Percentiles rank a stretch among this genome's conserved stretches.
phyloP scores from a whole-genome alignment of 225 moss, liverwort and hornwort genomes.

The Marchantia polymorpha region DNA sequence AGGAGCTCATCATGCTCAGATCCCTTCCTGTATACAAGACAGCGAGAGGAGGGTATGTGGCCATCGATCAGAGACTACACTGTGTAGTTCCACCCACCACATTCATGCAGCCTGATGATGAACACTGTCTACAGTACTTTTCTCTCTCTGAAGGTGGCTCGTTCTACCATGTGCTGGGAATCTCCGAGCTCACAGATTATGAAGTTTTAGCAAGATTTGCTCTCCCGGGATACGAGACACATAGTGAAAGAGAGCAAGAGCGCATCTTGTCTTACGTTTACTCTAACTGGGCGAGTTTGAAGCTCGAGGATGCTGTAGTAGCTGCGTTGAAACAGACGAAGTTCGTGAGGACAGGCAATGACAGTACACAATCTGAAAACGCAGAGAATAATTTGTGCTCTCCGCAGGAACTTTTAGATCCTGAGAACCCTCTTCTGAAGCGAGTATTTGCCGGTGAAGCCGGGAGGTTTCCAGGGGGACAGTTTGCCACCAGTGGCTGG shows the following conservation, averaged over 20 bases:
- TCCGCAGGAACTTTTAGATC: slow-evolving; percentile 76
- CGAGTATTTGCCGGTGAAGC: slow-evolving; percentile 66
- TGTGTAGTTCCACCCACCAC: slow-evolving; percentile 65
- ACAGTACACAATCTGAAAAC: slow-evolving; percentile 25
- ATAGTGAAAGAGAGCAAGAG: slow-evolving; percentile 60
- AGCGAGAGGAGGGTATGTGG: slow-evolving; percentile 54
- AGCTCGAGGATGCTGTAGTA: slow-evolving; percentile 56
- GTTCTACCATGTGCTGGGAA: slow-evolving; percentile 59
- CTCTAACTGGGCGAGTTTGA: slow-evolving; percentile 62
- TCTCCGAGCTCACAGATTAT: slow-evolving; percentile 67
- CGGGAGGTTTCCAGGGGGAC: slow-evolving; percentile 69
- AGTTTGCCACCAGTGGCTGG: slow-evolving; percentile 72
- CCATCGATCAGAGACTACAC: slow-evolving; percentile 61
- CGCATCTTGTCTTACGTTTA: slow-evolving; percentile 56
- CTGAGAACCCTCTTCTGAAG: slow-evolving; percentile 65
- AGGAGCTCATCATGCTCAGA: slow-evolving; percentile 62
- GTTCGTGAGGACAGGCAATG: slow-evolving; percentile 56
- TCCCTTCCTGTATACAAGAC: slow-evolving; percentile 75
- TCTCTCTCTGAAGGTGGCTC: slow-evolving; percentile 55
- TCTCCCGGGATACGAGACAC: slow-evolving; percentile 58
- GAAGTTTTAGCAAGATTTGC: slow-evolving; percentile 82
- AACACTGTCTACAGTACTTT: slow-evolving; percentile 62
- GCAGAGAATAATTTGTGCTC: slow-evolving; percentile 40
- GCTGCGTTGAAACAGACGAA: slow-evolving; percentile 62
- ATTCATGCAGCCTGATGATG: slow-evolving; percentile 78